Evolutionary conservation across 345 rosid species (phyloP), one percentile per base, ranked within the genome.

Genomic region (Angophora floribunda): DNA sequence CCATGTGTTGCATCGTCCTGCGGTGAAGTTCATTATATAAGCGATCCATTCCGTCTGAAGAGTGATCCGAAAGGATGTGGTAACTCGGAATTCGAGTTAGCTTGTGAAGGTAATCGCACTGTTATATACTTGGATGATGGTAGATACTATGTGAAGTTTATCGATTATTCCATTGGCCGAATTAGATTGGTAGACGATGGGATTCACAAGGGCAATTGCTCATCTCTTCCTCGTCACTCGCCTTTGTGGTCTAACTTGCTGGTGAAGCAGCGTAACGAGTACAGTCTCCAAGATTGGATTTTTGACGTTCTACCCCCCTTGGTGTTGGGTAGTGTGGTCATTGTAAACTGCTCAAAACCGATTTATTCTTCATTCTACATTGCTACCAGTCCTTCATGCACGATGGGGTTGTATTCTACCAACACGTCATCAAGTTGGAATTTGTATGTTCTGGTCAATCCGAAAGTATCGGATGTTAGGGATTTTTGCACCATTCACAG

Each of bases 91-190:
- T 1, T 16, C 1, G 24, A 52, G 9, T 8, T 52, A 4, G 1
- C 0, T 52, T 52, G 57, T 17, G 57, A 52, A 52, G 22, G 9
- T 17, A 6, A 52, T 6, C 22, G 57, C 9, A 52, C 22, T 52
- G 1, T 52, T 52, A 0, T 0, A 52, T 2, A 17, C 22, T 17
- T 2, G 0, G 3, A 0, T 52, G 24, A 0, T 17, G 22, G 22
- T 0, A 52, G 22, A 2, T 17, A 52, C 3, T 52, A 52, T 52
- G 57, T 52, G 57, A 0, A 0, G 3, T 52, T 0, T 52, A 52
- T 52, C 22, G 3, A 52, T 52, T 52, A 52, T 52, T 52, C 1
- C 22, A 1, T 0, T 17, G 0, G 9, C 9, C 1, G 1, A 17
- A 17, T 52, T 1, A 17, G 22, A 52, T 17, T 17, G 22, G 8